These are phyloP conservation scores for Combretum micranthum DNA, from an alignment of 345 rosid species.

Conservation along the genomic window DNA sequence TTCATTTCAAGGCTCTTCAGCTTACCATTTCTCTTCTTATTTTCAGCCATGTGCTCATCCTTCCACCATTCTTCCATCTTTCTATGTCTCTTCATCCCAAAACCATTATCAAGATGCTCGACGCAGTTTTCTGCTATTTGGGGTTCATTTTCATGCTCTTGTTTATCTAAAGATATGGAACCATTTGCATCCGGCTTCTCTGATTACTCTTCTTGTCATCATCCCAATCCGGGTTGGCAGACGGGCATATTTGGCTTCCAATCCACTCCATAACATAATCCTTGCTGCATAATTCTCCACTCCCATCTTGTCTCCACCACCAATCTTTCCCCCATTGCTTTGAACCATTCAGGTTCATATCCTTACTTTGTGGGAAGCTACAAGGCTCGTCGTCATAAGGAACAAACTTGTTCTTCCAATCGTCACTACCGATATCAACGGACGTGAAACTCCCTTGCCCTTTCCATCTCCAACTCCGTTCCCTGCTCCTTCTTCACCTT, in stretches of 20 bases:
- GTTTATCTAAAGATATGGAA: slow-evolving; percentile 33
- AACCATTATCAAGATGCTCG: slow-evolving; percentile 33
- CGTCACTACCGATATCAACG: slow-evolving; percentile 42
- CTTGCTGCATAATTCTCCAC: slow-evolving; percentile 84
- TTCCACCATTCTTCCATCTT: slow-evolving; percentile 99
- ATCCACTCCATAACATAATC: slow-evolving; percentile 99
- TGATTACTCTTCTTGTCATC: slow-evolving; percentile 52
- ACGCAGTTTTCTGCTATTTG: slow-evolving; percentile 22
- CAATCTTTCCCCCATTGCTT: slow-evolving; percentile 98
- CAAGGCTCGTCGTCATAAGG: slow-evolving; percentile 47
- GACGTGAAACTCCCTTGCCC: slow-evolving; percentile 64
- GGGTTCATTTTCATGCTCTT: slow-evolving; percentile 36
- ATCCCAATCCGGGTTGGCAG: slow-evolving; percentile 71
- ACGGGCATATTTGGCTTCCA: slow-evolving; percentile 83
- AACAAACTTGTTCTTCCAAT: slow-evolving; percentile 50
- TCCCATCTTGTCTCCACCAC: slow-evolving; percentile 99
- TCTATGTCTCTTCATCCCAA: slow-evolving; percentile 48
- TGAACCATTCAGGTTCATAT: slow-evolving; percentile 38
- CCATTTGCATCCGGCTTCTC: slow-evolving; percentile 34
- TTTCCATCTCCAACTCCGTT: slow-evolving; percentile 33
- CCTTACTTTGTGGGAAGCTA: slow-evolving; percentile 44
- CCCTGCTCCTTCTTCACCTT: slow-evolving; percentile 20
- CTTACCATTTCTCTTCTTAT: slow-evolving; percentile 34
- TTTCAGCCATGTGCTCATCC: slow-evolving; percentile 77
- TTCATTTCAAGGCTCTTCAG: slow-evolving; percentile 33